Evolutionary conservation across 768 basidiomycete genomes (phyloP), one percentile per base, ranked within the genome.

Genomic region (Termitomyces titanicus): DNA sequence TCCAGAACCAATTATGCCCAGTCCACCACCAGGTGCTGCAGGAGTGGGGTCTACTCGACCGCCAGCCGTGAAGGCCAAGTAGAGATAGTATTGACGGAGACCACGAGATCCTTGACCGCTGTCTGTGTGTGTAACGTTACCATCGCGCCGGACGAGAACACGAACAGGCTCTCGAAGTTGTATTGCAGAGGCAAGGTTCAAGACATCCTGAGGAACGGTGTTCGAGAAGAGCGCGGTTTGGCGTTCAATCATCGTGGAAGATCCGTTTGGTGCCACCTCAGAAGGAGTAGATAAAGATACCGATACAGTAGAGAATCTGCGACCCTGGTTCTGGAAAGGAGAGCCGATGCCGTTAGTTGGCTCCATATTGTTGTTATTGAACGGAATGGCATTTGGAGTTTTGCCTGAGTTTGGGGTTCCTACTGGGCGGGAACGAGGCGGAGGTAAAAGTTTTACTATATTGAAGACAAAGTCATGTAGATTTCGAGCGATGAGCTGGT

Each of bases 211-310:
- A 15, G 94, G 96, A 17, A 97, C 95, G 3, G 97, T 99, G 69
- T 98, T 98, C 35, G 94, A 96, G 72, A 98, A 98, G n/a, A 93
- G 77, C 7, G 91, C 92, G 4, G 92, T 93, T 70, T 95, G 94
- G 24, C 94, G 86, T 61, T 95, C 93, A 45, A 88, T 79, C 1
- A 88, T 79, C 1, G 66, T 58, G 42, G 64, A 69, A 22, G 76
- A 58, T 20, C 68, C 63, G n/a, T 64, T 71, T 20, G 64, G 66
- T 31, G 66, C 63, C 45, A 63, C 37, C 24, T 74, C 71, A 61
- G n/a, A n/a, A n/a, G 63, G 75, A 13, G 72, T 76, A 33, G 79
- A 75, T 11, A 83, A 77, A 29, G 83, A 71, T 3, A 74, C 60
- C 13, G 77, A 71, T 25, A 85, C 72, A 18, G 78, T 62, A 42